Evolutionary conservation across 179 eudicot species (phyloP).

Genomic region (Beta lomatogona): DNA sequence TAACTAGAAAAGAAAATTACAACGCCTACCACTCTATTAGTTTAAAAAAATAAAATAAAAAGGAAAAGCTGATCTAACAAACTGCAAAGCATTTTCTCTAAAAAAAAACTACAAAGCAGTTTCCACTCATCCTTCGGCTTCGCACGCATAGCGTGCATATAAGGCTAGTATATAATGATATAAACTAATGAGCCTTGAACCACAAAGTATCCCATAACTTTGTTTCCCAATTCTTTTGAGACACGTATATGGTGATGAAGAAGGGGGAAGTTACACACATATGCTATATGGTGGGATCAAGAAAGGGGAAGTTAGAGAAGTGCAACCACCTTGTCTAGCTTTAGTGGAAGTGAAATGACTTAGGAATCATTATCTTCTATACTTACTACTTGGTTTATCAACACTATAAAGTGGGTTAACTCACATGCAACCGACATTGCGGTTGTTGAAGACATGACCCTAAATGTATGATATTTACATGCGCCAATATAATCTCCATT

Average conservation of each 20-base stretch:
- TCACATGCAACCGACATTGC: constrained; percentile 33
- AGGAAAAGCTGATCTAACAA: too few relatives aligned
- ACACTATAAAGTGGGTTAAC: constrained; percentile 10
- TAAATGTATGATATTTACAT: not conserved
- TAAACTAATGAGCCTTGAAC: not conserved
- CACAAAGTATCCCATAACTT: not conserved
- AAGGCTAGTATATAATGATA: too few relatives aligned
- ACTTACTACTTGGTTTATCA: constrained; percentile 21
- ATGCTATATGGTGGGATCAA: not conserved
- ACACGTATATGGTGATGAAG: not conserved
- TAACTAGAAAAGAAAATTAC: too few relatives aligned
- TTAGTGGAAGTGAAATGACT: constrained; percentile 14
- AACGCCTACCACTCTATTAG: too few relatives aligned
- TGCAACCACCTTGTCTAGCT: constrained; percentile 26
- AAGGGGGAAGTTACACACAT: not conserved
- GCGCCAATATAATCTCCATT: not conserved
- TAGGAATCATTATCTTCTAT: constrained; percentile 19
- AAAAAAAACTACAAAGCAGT: too few relatives aligned
- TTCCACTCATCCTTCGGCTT: too few relatives aligned
- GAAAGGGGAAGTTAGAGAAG: not conserved
- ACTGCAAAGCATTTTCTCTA: too few relatives aligned
- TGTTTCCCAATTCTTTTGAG: not conserved
- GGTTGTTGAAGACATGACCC: constrained; percentile 10
- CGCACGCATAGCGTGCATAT: too few relatives aligned
- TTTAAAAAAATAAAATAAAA: too few relatives aligned